Evolutionary conservation across 2,329 filamentous ascomycete species (phyloP).

Genomic region (Clarireedia paspali): DNA sequence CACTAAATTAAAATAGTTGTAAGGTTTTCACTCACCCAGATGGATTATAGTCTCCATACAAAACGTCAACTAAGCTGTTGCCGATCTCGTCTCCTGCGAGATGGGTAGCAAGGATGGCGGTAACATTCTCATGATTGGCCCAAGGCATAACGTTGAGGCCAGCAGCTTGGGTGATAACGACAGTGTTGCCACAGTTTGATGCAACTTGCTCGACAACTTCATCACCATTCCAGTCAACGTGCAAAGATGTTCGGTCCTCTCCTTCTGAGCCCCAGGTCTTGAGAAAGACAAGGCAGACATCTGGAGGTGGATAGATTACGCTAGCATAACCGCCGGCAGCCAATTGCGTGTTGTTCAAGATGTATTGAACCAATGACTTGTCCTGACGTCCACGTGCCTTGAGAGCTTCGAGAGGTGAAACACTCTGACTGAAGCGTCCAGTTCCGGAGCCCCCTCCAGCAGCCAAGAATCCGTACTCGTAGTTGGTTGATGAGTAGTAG

Average conservation of each 20-base stretch:
- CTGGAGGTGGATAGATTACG: slow-evolving; percentile 37
- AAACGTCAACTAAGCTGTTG: slow-evolving; percentile 51
- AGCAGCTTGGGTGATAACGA: slow-evolving; percentile 59
- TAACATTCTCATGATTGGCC: slow-evolving; percentile 51
- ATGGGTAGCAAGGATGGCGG: slow-evolving; percentile 51
- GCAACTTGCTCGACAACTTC: slow-evolving; percentile 35
- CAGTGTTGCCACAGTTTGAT: slow-evolving; percentile 45
- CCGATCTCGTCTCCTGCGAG: slow-evolving; percentile 54
- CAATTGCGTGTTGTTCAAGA: slow-evolving; percentile 33
- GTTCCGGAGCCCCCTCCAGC: slow-evolving; percentile 41
- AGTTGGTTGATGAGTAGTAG: slow-evolving; percentile 19
- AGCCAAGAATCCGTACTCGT: slow-evolving; percentile 37
- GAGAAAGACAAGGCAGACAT: slow-evolving; percentile 61
- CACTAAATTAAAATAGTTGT: neutral
- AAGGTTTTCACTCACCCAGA: slow-evolving; percentile 11
- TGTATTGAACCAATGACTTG: slow-evolving; percentile 42
- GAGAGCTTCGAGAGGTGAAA: slow-evolving; percentile 49
- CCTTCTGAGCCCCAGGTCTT: slow-evolving; percentile 67
- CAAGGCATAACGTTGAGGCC: slow-evolving; percentile 57
- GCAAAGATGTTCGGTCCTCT: slow-evolving; percentile 43
- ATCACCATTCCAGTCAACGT: slow-evolving; percentile 16
- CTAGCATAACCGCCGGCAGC: slow-evolving; percentile 3
- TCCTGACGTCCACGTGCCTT: slow-evolving; percentile 37
- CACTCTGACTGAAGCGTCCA: slow-evolving; percentile 35
- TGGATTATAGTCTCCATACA: slow-evolving; percentile 54